Evolutionary conservation across 305 asterid species (phyloP).

Genomic region (Galium porrigens): DNA sequence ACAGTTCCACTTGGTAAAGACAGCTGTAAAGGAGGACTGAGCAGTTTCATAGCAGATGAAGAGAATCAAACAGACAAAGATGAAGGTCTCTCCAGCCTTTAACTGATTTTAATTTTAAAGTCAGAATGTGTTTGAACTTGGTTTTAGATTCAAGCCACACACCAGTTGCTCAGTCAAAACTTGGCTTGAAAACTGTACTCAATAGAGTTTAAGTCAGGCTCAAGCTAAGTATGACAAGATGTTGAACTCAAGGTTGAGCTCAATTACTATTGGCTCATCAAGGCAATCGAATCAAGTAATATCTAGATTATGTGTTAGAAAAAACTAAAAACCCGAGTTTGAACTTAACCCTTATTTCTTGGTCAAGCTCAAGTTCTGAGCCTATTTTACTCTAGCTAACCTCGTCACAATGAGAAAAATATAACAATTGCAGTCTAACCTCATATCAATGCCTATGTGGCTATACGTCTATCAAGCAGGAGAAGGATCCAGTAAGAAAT

Average conservation of each 20-base stretch:
- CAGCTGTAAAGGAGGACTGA: not conserved
- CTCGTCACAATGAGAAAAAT: not conserved
- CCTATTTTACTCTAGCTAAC: not conserved
- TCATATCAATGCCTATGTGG: not conserved
- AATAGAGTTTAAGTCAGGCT: not conserved
- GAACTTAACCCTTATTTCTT: not conserved
- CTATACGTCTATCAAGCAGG: not conserved
- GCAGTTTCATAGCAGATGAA: conserved; percentile 11
- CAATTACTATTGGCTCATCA: too few relatives aligned
- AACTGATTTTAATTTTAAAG: not conserved
- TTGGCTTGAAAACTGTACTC: not conserved
- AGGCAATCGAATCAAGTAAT: too few relatives aligned
- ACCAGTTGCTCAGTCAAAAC: too few relatives aligned
- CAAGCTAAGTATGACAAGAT: too few relatives aligned
- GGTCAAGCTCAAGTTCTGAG: not conserved
- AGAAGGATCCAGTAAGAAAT: not conserved
- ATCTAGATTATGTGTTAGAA: not conserved
- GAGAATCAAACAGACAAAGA: conserved; percentile 14
- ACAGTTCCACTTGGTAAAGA: conserved; percentile 12
- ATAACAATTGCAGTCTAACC: not conserved
- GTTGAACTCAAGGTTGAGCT: too few relatives aligned
- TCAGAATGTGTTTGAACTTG: not conserved
- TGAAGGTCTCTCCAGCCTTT: conserved; percentile 1
- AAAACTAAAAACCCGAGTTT: not conserved
- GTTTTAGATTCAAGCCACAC: not conserved